Percentiles rank a stretch among this genome's conserved stretches.
These are phyloP conservation scores for Kwoniella newhampshirensis DNA, from an alignment of 768 basidiomycete species.

Conservation along the genomic window DNA sequence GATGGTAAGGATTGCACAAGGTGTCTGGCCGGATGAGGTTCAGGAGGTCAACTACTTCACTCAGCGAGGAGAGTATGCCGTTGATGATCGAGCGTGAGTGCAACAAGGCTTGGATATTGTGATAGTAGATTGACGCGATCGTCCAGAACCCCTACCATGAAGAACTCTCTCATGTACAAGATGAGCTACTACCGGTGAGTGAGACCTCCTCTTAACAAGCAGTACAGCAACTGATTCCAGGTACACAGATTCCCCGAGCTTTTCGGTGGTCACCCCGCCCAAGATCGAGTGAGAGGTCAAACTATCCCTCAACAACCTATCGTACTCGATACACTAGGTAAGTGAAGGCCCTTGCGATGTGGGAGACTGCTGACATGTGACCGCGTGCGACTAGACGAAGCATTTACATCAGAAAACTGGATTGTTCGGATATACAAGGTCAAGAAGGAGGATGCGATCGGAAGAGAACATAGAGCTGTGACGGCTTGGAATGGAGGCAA, in stretches of 20 bases:
- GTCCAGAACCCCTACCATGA: conserved; percentile 70
- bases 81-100: conserved; percentile 73
- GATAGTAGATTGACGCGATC: background rate
- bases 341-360: conserved; percentile 40
- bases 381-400: too few relatives aligned
- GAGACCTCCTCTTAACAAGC: too few relatives aligned
- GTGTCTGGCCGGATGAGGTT: conserved; percentile 97
- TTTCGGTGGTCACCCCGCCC: conserved; percentile 70
- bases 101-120: background rate
- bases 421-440: conserved; percentile 96
- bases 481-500: conserved; percentile 82
- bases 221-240: background rate
- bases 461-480: conserved; percentile 83
- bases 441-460: conserved; percentile 87
- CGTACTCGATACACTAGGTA: conserved; percentile 83
- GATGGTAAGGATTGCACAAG: conserved; percentile 81
- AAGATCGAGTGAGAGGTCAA: conserved; percentile 89
- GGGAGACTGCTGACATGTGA: conserved; percentile 1
- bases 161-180: conserved; percentile 97
- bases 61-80: conserved; percentile 82
- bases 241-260: conserved; percentile 79
- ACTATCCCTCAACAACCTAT: conserved; percentile 72
- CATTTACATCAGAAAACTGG: conserved; percentile 99
- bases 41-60: conserved; percentile 95
- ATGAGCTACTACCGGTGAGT: conserved; percentile 90